phyloP scores from a whole-genome alignment of 2,329 filamentous ascomycete species.

The Scedosporium apiospermum region DNA sequence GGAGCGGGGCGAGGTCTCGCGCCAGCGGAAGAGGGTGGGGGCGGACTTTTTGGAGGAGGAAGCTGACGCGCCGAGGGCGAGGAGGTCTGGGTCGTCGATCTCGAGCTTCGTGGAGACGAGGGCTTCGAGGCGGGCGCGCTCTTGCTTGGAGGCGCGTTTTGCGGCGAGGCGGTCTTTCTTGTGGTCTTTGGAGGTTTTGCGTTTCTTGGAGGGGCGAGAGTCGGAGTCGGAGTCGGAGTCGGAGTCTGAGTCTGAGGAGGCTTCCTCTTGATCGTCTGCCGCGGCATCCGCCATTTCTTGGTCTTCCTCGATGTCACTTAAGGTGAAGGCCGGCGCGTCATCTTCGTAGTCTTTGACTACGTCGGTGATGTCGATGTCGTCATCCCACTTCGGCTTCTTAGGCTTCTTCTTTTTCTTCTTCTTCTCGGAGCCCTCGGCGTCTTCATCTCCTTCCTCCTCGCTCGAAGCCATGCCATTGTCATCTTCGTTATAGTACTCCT shows the following conservation, averaged over 20 bases:
- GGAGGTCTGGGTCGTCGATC: constrained; percentile 56
- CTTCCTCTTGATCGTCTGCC: constrained; percentile 24
- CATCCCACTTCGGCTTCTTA: constrained; percentile 88
- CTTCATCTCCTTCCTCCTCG: constrained; percentile 54
- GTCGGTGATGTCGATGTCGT: constrained; percentile 96
- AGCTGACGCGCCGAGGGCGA: constrained; percentile 22
- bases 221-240: constrained; percentile 22
- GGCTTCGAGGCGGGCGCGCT: constrained; percentile 75
- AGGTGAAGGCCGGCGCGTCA: constrained; percentile 43
- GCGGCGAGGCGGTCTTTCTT: constrained; percentile 48
- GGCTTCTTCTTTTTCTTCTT: constrained; percentile 48
- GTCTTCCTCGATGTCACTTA: constrained; percentile 44
- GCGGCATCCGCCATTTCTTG: constrained; percentile 26
- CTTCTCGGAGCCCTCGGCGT: constrained; percentile 49
- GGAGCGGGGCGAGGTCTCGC: constrained; percentile 80
- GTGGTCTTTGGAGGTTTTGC: constrained; percentile 49
- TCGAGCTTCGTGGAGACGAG: constrained; percentile 76
- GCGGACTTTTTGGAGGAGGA: constrained; percentile 30
- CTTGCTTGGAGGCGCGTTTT: constrained; percentile 67
- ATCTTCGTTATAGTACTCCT: constrained; percentile 78
- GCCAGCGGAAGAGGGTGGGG: constrained; percentile 66
- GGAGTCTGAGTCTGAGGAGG: constrained; percentile 23
- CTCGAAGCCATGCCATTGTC: constrained; percentile 56
- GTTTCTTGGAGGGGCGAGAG: constrained; percentile 40
- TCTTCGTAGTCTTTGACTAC: constrained; percentile 80